Percentiles rank a stretch among this genome's conserved stretches.
phyloP scores from a whole-genome alignment of 805 yeast species.

The Starmerella stigmatis region DNA sequence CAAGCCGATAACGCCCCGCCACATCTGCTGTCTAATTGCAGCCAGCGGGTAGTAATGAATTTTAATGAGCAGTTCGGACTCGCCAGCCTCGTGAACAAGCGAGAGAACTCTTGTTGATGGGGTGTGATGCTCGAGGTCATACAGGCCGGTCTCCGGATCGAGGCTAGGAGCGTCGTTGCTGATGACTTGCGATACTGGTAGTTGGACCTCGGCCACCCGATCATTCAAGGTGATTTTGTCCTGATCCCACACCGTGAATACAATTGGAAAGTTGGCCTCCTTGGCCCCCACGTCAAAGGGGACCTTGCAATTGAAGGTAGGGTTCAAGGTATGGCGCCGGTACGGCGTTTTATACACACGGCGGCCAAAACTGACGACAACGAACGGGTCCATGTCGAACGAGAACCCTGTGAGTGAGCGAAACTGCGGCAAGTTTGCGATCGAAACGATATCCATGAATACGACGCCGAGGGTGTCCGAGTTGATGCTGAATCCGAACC shows the following conservation, averaged over 20 bases:
- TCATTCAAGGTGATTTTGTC: constrained; percentile 79
- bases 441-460: constrained; percentile 63
- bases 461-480: constrained; percentile 49
- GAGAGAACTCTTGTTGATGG: constrained; percentile 18
- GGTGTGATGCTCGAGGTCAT: constrained; percentile 22
- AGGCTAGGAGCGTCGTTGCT: constrained; percentile 27
- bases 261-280: constrained; percentile 56
- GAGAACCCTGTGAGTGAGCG: constrained; percentile 60
- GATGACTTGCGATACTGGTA: constrained; percentile 45
- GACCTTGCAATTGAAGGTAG: constrained; percentile 68
- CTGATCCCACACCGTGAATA: constrained; percentile 69
- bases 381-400: constrained; percentile 95
- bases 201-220: constrained; percentile 55
- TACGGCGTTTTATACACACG: constrained; percentile 78
- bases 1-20: constrained; percentile 52
- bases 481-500: constrained; percentile 19
- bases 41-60: constrained; percentile 60
- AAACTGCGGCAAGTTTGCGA: constrained; percentile 69
- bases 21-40: constrained; percentile 53
- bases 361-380: constrained; percentile 80
- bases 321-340: constrained; percentile 71
- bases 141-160: constrained; percentile 31
- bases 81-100: constrained; percentile 20
- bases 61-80: constrained; percentile 41
- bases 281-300: constrained; percentile 64